Evolutionary conservation across 371 early-diverging fungal species (phyloP).

Genomic region (Zychaea mexicana): DNA sequence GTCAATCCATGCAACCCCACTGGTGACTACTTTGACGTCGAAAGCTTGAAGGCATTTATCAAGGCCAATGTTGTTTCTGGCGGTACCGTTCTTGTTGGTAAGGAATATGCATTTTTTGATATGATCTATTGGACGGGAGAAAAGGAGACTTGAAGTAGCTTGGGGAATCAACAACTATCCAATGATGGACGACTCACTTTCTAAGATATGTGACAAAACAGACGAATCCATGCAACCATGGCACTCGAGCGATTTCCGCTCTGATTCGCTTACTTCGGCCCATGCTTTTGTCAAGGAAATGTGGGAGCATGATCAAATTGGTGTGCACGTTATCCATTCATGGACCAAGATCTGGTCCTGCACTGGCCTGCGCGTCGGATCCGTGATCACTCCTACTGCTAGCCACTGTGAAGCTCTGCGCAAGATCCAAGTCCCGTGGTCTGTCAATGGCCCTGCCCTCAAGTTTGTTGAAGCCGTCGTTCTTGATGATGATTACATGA

Average conservation of each 20-base stretch:
- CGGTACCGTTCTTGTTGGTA: constrained; percentile 76
- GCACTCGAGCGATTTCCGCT: constrained; percentile 74
- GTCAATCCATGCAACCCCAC: constrained; percentile 92
- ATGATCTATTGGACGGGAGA: too few relatives aligned
- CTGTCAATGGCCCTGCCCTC: constrained; percentile 82
- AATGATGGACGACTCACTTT: too few relatives aligned
- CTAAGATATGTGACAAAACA: constrained; percentile 1
- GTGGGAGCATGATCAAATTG: constrained; percentile 62
- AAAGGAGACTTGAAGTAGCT: too few relatives aligned
- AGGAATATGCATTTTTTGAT: too few relatives aligned
- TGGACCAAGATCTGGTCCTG: constrained; percentile 94
- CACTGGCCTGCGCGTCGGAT: constrained; percentile 86
- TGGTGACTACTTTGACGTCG: constrained; percentile 76
- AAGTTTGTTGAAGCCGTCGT: constrained; percentile 81
- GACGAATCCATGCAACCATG: constrained; percentile 93
- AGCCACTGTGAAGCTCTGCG: constrained; percentile 69
- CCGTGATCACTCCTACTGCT: constrained; percentile 80
- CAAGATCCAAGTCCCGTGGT: constrained; percentile 85
- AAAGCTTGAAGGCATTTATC: constrained; percentile 72
- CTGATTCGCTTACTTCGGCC: constrained; percentile 74
- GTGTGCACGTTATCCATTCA: constrained; percentile 84
- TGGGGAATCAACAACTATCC: too few relatives aligned
- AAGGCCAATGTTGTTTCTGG: constrained; percentile 62
- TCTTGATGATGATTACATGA: constrained; percentile 64
- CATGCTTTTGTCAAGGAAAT: constrained; percentile 58